A percentile compares a stretch with the other conserved stretches of the same genome.
Conservation (phyloP, 371 early-diverging fungal species). For the Funneliformis caledonium region DNA sequence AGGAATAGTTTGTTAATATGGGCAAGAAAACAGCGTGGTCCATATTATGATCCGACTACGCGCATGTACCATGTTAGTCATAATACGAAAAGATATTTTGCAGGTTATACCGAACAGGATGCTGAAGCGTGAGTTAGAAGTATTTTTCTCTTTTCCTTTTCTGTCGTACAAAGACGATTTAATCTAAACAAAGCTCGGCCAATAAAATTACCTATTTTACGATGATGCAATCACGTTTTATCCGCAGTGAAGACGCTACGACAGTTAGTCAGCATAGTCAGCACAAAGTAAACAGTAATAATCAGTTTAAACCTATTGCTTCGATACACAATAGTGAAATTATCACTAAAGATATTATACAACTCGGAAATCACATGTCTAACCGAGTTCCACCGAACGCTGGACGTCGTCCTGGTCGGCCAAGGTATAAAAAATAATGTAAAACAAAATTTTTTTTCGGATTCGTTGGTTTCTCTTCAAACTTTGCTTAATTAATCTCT, state of each 20-base stretch:
- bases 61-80: constrained; percentile 36
- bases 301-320: neutral
- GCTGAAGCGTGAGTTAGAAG: constrained; percentile 31
- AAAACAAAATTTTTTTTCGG: too few relatives aligned
- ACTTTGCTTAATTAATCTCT: neutral
- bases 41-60: constrained; percentile 39
- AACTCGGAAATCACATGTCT: constrained; percentile 5
- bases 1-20: constrained; percentile 38
- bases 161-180: neutral
- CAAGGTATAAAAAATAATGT: constrained; percentile 21
- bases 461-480: neutral
- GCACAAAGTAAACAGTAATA: neutral
- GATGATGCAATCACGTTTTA: neutral
- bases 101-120: constrained; percentile 31
- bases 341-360: neutral
- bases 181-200: neutral
- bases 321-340: neutral
- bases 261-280: neutral
- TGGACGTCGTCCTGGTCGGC: constrained; percentile 35
- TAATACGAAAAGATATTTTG: constrained; percentile 33
- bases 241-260: neutral
- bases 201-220: neutral
- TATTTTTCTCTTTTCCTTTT: neutral
- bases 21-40: constrained; percentile 39
- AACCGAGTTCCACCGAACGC: neutral